Evolutionary conservation across 139 green algal genomes (phyloP).

Genomic region (Spirogloea muscicola): DNA sequence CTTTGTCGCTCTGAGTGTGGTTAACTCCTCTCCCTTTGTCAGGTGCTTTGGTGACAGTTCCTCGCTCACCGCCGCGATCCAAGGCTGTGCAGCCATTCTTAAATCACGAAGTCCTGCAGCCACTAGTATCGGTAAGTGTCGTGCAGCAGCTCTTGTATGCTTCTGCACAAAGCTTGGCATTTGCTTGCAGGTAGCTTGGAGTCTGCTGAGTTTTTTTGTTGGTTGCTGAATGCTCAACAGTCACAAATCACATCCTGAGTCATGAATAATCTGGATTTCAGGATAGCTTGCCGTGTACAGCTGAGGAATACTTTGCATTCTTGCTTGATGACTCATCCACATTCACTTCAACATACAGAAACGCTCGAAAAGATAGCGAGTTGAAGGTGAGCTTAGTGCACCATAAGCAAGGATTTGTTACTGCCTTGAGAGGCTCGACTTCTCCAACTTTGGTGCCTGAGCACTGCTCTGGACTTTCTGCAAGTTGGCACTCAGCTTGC

Average conservation of each 20-base stretch:
- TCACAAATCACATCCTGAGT: background rate
- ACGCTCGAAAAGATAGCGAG: slow-evolving; percentile 19
- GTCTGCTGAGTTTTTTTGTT: background rate
- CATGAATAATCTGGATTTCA: too few species aligned
- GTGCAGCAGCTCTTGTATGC: background rate
- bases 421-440: background rate
- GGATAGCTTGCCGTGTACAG: slow-evolving; percentile 12
- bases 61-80: too few species aligned
- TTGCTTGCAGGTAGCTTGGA: background rate
- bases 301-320: slow-evolving; percentile 3
- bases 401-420: background rate
- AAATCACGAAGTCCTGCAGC: too few species aligned
- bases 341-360: slow-evolving; percentile 4
- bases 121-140: too few species aligned
- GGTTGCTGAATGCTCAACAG: background rate
- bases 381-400: slow-evolving; percentile 9
- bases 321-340: slow-evolving; percentile 1
- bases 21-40: too few species aligned
- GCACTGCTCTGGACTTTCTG: too few species aligned
- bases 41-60: too few species aligned
- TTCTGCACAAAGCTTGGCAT: background rate
- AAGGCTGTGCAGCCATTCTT: too few species aligned
- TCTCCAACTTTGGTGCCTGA: background rate
- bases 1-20: too few species aligned
- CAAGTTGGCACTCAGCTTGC: too few species aligned